Conservation (phyloP, 192 early-diverging fungal genomes). For the Hyaloraphidium curvatum region DNA sequence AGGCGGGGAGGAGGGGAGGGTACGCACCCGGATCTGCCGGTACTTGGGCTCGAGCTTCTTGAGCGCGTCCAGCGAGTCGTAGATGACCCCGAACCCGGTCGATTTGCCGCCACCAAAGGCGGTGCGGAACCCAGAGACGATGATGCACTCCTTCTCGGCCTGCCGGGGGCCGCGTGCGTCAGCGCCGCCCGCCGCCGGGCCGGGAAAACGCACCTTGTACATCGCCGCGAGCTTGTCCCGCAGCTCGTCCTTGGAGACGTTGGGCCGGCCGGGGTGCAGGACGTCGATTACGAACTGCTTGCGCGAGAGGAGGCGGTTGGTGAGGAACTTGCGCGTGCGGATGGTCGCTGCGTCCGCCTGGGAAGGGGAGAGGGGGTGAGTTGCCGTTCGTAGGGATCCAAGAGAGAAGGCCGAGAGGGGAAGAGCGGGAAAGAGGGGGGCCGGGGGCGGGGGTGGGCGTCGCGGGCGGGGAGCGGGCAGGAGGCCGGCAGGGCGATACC, state of each 20-base stretch:
- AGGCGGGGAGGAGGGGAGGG: too few relatives aligned
- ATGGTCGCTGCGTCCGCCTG: conserved; percentile 78
- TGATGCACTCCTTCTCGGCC: conserved; percentile 35
- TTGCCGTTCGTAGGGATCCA: too few relatives aligned
- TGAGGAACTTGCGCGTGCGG: conserved; percentile 97
- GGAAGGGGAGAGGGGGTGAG: too few relatives aligned
- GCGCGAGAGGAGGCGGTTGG: conserved; percentile 91
- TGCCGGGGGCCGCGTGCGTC: not conserved
- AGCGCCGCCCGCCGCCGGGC: conserved; percentile 35
- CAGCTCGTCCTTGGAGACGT: conserved; percentile 80
- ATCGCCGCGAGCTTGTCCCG: conserved; percentile 85
- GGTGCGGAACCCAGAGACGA: conserved; percentile 90
- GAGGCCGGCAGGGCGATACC: too few relatives aligned
- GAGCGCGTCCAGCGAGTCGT: conserved; percentile 78
- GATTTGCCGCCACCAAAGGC: conserved; percentile 91
- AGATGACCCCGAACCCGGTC: conserved; percentile 89
- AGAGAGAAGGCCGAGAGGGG: too few relatives aligned
- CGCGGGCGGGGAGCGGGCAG: too few relatives aligned
- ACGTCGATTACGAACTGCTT: conserved; percentile 97
- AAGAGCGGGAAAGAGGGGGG: too few relatives aligned
- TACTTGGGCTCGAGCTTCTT: conserved; percentile 99
- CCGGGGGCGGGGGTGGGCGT: too few relatives aligned
- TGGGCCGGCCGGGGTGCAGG: conserved; percentile 82
- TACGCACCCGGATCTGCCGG: conserved; percentile 62
- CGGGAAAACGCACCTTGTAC: conserved; percentile 90